These are phyloP conservation scores for Saccharomycopsis hybrid DNA, from an alignment of 1,139 yeast species.

Conservation along the genomic window DNA sequence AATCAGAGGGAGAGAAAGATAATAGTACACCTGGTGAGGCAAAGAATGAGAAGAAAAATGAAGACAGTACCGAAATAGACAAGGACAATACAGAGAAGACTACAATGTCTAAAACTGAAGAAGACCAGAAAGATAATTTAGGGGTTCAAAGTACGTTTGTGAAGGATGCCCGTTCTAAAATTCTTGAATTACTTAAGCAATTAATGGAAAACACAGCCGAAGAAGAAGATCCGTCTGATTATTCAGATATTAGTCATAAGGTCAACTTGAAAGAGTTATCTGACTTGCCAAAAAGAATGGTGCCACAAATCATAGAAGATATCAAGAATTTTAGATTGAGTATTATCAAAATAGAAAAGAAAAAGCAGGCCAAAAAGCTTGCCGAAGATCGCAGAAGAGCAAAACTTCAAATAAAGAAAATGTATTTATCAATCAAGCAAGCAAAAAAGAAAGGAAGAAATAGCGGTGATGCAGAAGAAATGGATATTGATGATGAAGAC, in stretches of 20 bases:
- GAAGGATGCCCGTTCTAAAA: too few species aligned
- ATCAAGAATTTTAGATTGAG: slow-evolving; percentile 57
- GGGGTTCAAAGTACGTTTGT: too few species aligned
- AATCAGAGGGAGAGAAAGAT: too few species aligned
- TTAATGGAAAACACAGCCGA: too few species aligned
- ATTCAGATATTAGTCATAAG: slow-evolving; percentile 32
- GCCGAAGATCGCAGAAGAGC: slow-evolving; percentile 48
- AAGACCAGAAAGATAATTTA: too few species aligned
- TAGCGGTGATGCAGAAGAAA: slow-evolving; percentile 25
- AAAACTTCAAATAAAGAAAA: slow-evolving; percentile 42
- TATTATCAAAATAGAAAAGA: slow-evolving; percentile 52
- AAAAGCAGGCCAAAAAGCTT: slow-evolving; percentile 46
- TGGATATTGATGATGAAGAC: slow-evolving; percentile 25
- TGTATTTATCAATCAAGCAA: slow-evolving; percentile 43
- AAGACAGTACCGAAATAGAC: too few species aligned
- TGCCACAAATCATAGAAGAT: slow-evolving; percentile 52
- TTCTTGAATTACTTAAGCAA: too few species aligned
- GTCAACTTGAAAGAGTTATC: slow-evolving; percentile 55
- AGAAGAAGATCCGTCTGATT: too few species aligned
- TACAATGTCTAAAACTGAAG: too few species aligned
- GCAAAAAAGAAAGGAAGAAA: slow-evolving; percentile 41
- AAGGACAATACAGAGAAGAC: too few species aligned
- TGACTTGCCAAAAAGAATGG: slow-evolving; percentile 55
- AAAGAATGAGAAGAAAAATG: too few species aligned
- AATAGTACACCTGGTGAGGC: too few species aligned